Conservation (phyloP, 306 rosid species). For the Lathyrus aphaca region DNA sequence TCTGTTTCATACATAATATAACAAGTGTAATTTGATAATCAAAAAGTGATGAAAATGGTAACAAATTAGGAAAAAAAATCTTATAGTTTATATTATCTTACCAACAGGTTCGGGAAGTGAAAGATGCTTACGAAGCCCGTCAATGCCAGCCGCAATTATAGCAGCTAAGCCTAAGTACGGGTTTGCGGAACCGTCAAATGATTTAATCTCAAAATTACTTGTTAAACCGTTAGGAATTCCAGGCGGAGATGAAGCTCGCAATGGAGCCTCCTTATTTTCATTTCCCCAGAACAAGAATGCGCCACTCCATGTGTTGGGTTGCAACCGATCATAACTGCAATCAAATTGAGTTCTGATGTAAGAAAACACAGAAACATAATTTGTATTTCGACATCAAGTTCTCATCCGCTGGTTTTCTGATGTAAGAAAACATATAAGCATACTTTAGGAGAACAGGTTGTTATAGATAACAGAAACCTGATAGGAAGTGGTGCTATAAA, state of each 20-base stretch:
- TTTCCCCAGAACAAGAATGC: constrained; percentile 91
- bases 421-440: too few relatives aligned
- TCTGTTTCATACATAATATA: constrained; percentile 50
- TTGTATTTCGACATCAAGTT: too few relatives aligned
- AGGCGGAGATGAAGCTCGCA: constrained; percentile 23
- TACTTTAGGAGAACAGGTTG: not conserved
- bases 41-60: not conserved
- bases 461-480: constrained; percentile 50
- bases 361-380: not conserved
- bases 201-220: constrained; percentile 86
- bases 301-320: constrained; percentile 81
- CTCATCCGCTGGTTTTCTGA: too few relatives aligned
- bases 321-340: constrained; percentile 79
- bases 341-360: constrained; percentile 1
- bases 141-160: constrained; percentile 64
- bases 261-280: constrained; percentile 82
- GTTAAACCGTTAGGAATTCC: constrained; percentile 64
- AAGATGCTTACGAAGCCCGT: too few relatives aligned
- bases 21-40: too few relatives aligned
- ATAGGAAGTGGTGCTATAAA: constrained; percentile 75
- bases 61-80: not conserved
- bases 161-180: constrained; percentile 89
- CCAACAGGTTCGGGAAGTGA: constrained; percentile 69
- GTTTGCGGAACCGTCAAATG: constrained; percentile 89
- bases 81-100: constrained; percentile 41